Percentiles rank a stretch among this genome's conserved stretches.
Conservation (phyloP, 2,329 filamentous ascomycete genomes). For the Talaromyces islandicus region DNA sequence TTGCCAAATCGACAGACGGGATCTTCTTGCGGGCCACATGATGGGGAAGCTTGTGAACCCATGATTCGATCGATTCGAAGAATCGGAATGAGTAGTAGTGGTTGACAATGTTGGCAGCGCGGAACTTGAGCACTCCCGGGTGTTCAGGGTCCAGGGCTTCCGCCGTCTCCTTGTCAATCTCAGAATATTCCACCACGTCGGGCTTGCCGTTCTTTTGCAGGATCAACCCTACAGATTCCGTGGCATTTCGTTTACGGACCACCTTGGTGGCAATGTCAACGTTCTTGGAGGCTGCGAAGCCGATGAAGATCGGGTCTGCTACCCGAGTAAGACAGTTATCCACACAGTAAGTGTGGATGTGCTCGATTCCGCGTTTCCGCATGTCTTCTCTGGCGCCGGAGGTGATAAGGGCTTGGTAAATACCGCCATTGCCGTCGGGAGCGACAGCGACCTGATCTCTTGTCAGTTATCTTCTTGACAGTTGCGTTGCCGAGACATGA, state of each 20-base stretch:
- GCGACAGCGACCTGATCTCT: conserved; percentile 72
- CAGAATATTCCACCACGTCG: conserved; percentile 97
- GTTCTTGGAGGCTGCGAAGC: conserved; percentile 78
- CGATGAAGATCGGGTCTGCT: conserved; percentile 93
- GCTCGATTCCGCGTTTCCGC: conserved; percentile 80
- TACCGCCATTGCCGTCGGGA: conserved; percentile 92
- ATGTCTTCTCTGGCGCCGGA: conserved; percentile 81
- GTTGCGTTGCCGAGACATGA: neutral
- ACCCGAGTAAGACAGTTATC: conserved; percentile 99
- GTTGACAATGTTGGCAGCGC: conserved; percentile 98
- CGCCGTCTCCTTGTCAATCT: conserved; percentile 84
- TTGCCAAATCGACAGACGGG: conserved; percentile 69
- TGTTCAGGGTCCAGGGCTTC: conserved; percentile 82
- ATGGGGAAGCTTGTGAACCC: conserved; percentile 81
- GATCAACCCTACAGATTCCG: conserved; percentile 92
- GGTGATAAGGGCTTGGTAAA: conserved; percentile 84
- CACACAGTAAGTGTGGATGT: conserved; percentile 96
- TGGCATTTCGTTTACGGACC: conserved; percentile 95
- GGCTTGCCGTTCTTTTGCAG: conserved; percentile 92
- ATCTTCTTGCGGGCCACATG: conserved; percentile 99
- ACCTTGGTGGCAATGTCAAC: conserved; percentile 98
- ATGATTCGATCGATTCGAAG: conserved; percentile 81
- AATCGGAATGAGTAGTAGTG: conserved; percentile 98
- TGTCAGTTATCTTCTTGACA: conserved; percentile 8
- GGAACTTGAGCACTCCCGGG: conserved; percentile 80